These are phyloP conservation scores for Xylaria sp. DNA, from an alignment of 2,329 filamentous ascomycete species.

Conservation along the genomic window DNA sequence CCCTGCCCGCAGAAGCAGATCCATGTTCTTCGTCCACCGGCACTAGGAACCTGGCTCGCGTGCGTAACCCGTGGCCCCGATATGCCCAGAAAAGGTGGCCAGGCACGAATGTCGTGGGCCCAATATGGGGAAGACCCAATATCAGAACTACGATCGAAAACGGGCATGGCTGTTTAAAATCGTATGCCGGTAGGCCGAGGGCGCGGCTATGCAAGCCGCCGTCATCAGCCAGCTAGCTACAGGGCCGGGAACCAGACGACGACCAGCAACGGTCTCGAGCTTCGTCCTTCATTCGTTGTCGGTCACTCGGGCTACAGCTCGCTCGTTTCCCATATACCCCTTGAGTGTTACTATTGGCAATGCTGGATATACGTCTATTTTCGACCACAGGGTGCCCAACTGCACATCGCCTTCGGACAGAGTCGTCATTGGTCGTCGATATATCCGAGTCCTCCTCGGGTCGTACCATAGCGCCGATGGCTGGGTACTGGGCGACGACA, in stretches of 20 bases:
- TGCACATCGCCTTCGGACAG: conserved; percentile 17
- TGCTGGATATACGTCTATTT: background rate
- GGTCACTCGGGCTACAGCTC: conserved; percentile 11
- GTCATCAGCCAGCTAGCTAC: conserved; percentile 14
- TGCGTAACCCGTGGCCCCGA: background rate
- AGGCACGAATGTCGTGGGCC: background rate
- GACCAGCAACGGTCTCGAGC: background rate
- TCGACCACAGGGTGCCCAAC: conserved; percentile 1
- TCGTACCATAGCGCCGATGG: conserved; percentile 7
- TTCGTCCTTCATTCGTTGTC: background rate
- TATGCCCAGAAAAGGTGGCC: background rate
- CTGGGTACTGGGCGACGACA: conserved; percentile 2
- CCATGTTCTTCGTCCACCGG: conserved; percentile 12
- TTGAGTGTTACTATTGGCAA: conserved; percentile 1
- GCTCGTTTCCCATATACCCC: conserved; percentile 15
- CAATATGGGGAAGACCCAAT: background rate
- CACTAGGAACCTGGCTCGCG: background rate
- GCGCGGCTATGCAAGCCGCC: conserved; percentile 20
- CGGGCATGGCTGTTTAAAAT: conserved; percentile 10
- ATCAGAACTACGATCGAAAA: conserved; percentile 17
- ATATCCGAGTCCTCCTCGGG: conserved; percentile 7
- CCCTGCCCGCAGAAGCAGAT: conserved; percentile 20
- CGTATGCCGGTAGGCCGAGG: conserved; percentile 17
- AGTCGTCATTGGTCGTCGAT: conserved; percentile 8
- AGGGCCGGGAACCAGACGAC: conserved; percentile 13